Evolutionary conservation across 768 basidiomycete genomes (phyloP).

Genomic region (Strobilomyces echinocephalus): DNA sequence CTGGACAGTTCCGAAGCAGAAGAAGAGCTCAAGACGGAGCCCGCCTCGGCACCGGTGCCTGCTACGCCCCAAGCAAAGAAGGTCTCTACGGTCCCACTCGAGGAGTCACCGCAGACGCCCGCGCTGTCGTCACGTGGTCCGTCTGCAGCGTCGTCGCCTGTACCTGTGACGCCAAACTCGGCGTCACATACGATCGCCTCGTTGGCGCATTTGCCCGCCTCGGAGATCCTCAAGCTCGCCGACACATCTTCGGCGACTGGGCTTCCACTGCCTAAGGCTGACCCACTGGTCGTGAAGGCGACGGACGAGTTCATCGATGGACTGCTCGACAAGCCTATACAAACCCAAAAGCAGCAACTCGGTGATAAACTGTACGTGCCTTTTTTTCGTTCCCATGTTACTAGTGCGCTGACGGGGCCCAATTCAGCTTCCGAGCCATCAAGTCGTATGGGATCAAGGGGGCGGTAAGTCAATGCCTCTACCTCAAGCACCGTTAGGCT

Average conservation of each 20-base stretch:
- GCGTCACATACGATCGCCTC: conserved; percentile 58
- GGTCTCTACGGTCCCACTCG: conserved; percentile 33
- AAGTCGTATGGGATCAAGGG: conserved; percentile 81
- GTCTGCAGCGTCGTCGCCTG: conserved; percentile 66
- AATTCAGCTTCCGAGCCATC: conserved; percentile 47
- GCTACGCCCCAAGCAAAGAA: conserved; percentile 66
- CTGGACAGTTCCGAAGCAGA: conserved; percentile 68
- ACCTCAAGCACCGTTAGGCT: neutral
- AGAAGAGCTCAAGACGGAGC: conserved; percentile 32
- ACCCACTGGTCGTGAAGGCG: conserved; percentile 60
- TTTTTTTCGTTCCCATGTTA: conserved; percentile 1
- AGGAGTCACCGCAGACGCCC: conserved; percentile 66
- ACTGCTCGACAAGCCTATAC: conserved; percentile 49
- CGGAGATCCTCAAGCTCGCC: conserved; percentile 67
- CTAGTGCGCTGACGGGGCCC: conserved; percentile 18
- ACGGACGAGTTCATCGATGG: conserved; percentile 72
- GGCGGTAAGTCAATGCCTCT: conserved; percentile 46
- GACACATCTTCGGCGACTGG: conserved; percentile 41
- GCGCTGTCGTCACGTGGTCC: conserved; percentile 72
- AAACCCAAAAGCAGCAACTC: conserved; percentile 71
- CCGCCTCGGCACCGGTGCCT: conserved; percentile 34
- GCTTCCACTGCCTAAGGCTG: conserved; percentile 63
- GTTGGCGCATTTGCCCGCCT: conserved; percentile 69
- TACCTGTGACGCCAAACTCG: conserved; percentile 56
- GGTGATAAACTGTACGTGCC: conserved; percentile 67